phyloP scores from a whole-genome alignment of 768 basidiomycete genomes.

The Auriscalpium vulgare region DNA sequence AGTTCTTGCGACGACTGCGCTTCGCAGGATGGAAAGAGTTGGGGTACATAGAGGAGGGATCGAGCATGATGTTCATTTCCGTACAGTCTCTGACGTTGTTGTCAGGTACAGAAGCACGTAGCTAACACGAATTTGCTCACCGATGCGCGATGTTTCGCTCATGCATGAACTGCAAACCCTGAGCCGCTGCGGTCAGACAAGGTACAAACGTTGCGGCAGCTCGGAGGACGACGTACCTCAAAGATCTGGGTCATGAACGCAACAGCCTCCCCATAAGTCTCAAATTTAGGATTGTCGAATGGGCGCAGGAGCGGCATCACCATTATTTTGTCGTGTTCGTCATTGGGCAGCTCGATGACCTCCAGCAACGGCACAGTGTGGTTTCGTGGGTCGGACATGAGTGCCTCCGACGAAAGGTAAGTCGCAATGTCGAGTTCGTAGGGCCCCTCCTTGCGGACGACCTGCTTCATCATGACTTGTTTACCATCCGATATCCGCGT shows the following conservation, averaged over 20 bases:
- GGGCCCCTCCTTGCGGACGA: not conserved
- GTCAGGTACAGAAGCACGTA: not conserved
- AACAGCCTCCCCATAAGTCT: constrained; percentile 19
- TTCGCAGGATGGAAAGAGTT: constrained; percentile 6
- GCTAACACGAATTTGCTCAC: not conserved
- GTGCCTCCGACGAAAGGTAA: constrained; percentile 4
- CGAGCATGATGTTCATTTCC: constrained; percentile 9
- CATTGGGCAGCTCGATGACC: constrained; percentile 9
- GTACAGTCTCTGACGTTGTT: constrained; percentile 3
- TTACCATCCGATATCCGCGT: constrained; percentile 10
- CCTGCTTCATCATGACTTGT: constrained; percentile 16
- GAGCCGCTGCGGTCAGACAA: not conserved
- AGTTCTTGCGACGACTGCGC: not conserved
- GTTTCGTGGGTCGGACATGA: constrained; percentile 14
- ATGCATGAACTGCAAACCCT: constrained; percentile 21
- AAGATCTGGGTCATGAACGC: constrained; percentile 18
- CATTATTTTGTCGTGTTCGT: constrained; percentile 4
- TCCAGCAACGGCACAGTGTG: constrained; percentile 18
- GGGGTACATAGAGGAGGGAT: constrained; percentile 6
- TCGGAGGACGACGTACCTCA: constrained; percentile 10
- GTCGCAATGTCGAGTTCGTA: constrained; percentile 6
- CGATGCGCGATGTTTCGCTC: constrained; percentile 15
- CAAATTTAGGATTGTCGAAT: constrained; percentile 17
- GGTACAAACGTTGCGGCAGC: too few species aligned
- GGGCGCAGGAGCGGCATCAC: constrained; percentile 17